Base-by-base conservation (phyloP, 371 early-diverging fungal genomes). In the Basidiobolus meristosporus region DNA sequence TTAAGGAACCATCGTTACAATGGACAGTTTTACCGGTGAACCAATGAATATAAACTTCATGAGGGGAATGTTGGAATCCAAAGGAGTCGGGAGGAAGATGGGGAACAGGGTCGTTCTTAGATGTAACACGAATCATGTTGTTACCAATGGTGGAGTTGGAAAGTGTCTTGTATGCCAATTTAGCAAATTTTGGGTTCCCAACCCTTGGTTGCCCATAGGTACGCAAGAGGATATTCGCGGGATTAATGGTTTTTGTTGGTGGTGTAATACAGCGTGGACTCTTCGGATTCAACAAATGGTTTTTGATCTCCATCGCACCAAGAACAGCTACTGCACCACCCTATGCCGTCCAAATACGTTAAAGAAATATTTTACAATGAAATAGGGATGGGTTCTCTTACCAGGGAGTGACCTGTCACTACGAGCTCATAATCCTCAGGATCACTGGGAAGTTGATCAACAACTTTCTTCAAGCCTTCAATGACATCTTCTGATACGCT, bases 121-220 rank as follows among this genome's bases (percentile, higher is more conserved):
- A 16, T n/a, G 34, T 34, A 16, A 34, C 34, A 18, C 34, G 34
- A 34, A 34, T 18, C 4, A 34, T n/a, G n/a, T n/a, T n/a, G n/a
- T n/a, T n/a, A n/a, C n/a, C n/a, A n/a, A n/a, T n/a, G n/a, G n/a
- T n/a, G n/a, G n/a, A n/a, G n/a, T n/a, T n/a, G 16, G 34, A 7
- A 5, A 34, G 18, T n/a, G 18, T 34, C 12, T 34, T 34, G 12
- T 16, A 34, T 14, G 16, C 34, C 7, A 34, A 14, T 29, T 23
- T 12, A 15, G 38, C 43, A 22, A 43, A 43, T 18, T 36, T 22
- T 5, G 15, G 11, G 18, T 43, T 43, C 12, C 43, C 43, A 9
- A 43, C 43, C 1, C 43, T 23, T 11, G 35, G 26, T 19, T 35
- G 30, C 18, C 36, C 43, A 36, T 36, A 43, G 16, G 43, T 43